Percentiles rank a stretch among this genome's conserved stretches.
phyloP scores from a whole-genome alignment of 441 rosid species.

The Brassica hybrid region DNA sequence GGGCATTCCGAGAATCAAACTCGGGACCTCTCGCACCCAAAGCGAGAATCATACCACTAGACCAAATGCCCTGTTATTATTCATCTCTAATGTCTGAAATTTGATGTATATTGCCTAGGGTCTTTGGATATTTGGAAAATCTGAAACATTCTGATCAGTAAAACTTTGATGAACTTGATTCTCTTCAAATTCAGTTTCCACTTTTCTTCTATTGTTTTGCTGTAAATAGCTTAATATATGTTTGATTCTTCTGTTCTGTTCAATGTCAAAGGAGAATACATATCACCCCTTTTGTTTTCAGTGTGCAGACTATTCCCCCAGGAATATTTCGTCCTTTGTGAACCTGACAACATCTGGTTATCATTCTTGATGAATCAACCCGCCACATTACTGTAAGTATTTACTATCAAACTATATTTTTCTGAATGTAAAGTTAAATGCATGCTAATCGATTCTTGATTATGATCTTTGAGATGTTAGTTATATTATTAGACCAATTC shows the following conservation, averaged over 20 bases:
- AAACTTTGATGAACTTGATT: no score
- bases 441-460: neutral
- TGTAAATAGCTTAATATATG: no score
- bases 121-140: no score
- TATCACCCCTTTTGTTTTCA: no score
- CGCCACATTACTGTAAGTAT: neutral
- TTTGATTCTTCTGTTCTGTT: no score
- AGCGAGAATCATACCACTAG: conserved; percentile 96
- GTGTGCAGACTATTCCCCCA: no score
- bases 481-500: neutral
- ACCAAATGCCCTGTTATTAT: conserved; percentile 43
- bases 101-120: no score
- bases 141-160: no score
- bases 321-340: neutral
- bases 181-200: no score
- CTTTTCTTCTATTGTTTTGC: no score
- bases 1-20: conserved; percentile 69
- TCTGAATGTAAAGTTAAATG: neutral
- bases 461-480: neutral
- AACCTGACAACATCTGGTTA: neutral
- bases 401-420: neutral
- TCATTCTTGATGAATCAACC: conserved; percentile 4
- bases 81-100: no score
- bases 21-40: conserved; percentile 92
- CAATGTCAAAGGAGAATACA: no score